Base-by-base conservation (phyloP, 2,329 filamentous ascomycete species). In the Pezicula carpinea region DNA sequence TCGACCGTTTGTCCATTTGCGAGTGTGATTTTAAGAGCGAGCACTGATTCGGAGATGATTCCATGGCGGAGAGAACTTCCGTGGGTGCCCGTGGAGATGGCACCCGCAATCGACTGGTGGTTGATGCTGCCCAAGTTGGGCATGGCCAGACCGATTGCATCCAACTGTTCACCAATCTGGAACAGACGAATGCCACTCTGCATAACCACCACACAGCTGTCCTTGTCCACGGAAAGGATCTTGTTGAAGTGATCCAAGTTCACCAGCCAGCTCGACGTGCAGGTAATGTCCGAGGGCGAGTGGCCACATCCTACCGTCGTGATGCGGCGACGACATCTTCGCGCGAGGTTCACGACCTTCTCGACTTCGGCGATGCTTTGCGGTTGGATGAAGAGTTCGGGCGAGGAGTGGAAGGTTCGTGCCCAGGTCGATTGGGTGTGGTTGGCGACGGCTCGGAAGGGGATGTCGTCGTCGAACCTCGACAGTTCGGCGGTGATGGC, bases 101-200 rank as follows among this genome's bases (percentile, higher is more conserved):
- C 91, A 22, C 93, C 93, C 2, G 89, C 90, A 52, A 97, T 84
- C 49, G 87, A 93, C 73, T 99, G 93, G 59, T 89, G 82, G 65
- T 96, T 90, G 68, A 99, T 99, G 65, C 89, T 96, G 31, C 93
- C 93, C 39, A 97, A 73, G 64, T 95, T 96, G 22, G 88, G 87
- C 79, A 99, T 85, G 2, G 90, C 89, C 53, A 96, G 75, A 1
- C 89, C 89, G 58, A 83, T 69, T 46, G 78, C 75, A 55, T 88
- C 89, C 26, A 96, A 80, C 60, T 82, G 80, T 36, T 79, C 75
- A 53, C 89, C 86, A 48, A 99, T 72, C 50, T 83, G 72, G 58
- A 80, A 81, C 51, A 99, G 73, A 17, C 92, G 79, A 54, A 97
- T 96, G 14, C 93, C 93, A n/a, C 87, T 86, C 69, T 97, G 79